These are phyloP conservation scores for Cymodocea nodosa DNA, from an alignment of 116 monocot genomes.

Conservation along the genomic window DNA sequence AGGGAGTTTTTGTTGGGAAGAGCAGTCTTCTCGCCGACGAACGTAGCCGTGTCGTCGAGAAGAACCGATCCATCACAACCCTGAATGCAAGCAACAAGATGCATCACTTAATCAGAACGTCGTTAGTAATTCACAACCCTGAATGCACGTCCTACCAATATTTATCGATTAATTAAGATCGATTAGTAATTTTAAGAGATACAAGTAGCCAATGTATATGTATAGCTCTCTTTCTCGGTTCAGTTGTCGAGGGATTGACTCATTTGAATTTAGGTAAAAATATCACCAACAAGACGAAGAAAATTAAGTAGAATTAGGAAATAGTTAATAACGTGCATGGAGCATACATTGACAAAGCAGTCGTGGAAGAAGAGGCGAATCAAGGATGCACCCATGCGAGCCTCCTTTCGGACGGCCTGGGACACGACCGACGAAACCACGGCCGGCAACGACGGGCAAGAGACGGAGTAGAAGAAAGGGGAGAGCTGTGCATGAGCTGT, in stretches of 20 bases:
- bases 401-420: slow-evolving; percentile 34
- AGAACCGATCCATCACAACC: slow-evolving; percentile 63
- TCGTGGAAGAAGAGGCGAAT: slow-evolving; percentile 81
- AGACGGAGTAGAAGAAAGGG: slow-evolving; percentile 21
- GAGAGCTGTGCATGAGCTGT: slow-evolving; percentile 32
- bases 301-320: neutral
- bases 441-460: slow-evolving; percentile 34
- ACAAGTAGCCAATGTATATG: no score
- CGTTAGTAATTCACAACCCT: no score
- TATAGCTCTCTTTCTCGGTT: no score
- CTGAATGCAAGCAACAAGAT: slow-evolving; percentile 12
- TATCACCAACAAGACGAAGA: no score
- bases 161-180: no score
- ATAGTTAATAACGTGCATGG: no score
- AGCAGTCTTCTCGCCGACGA: slow-evolving; percentile 52
- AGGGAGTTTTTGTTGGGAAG: slow-evolving; percentile 33
- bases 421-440: slow-evolving; percentile 39
- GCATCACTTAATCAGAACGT: no score
- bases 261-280: no score
- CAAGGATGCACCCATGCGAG: slow-evolving; percentile 63
- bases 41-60: slow-evolving; percentile 38
- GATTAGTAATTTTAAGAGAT: no score
- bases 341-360: slow-evolving; percentile 55
- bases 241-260: no score
- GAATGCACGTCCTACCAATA: no score